Base-by-base conservation (phyloP, 768 basidiomycete genomes). In the Baorangia bicolor region DNA sequence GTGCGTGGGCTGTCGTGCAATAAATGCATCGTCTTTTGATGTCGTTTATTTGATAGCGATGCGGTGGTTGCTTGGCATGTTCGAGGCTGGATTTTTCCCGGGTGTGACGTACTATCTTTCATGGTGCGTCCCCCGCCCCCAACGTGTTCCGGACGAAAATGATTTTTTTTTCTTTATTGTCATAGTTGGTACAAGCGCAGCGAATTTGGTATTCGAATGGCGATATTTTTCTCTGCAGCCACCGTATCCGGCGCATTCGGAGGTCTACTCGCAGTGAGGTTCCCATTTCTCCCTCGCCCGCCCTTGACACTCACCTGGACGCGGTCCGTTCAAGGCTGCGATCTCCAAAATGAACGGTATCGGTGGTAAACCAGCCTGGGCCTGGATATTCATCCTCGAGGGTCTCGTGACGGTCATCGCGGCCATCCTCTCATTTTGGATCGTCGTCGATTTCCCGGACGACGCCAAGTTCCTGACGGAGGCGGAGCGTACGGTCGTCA, bases 171-270 rank as follows among this genome's bases (percentile, higher is more conserved):
- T 2, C 43, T 14, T 4, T 2, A 5, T 1, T 44, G 79, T 76
- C 56, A n/a, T 55, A 80, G 79, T 57, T 85, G 83, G 83, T 85
- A 85, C 72, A 78, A 62, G 62, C 87, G 89, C 34, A 84, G 84
- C 14, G 92, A 93, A 64, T 89, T 90, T 59, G 90, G 88, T 55
- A 75, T 81, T 50, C 75, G 71, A 9, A 79, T 84, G 25, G 84
- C 87, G 0, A 64, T 90, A 28, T 90, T 90, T 73, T 90, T 89
- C 73, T 83, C 84, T 0, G 87, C 90, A 4, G 90, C 90, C 0
- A 90, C 88, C 3, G 81, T 89, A 0, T 85, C 88, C 2, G 92
- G 90, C n/a, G 89, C 90, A 21, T 92, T 92, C 59, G 87, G 87
- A 50, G 88, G 88, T 47, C 73, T 90, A 20, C 81, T 90, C 45